Evolutionary conservation across 352 stramenopile genomes (phyloP).

Genomic region (Phytophthora aleatoria): DNA sequence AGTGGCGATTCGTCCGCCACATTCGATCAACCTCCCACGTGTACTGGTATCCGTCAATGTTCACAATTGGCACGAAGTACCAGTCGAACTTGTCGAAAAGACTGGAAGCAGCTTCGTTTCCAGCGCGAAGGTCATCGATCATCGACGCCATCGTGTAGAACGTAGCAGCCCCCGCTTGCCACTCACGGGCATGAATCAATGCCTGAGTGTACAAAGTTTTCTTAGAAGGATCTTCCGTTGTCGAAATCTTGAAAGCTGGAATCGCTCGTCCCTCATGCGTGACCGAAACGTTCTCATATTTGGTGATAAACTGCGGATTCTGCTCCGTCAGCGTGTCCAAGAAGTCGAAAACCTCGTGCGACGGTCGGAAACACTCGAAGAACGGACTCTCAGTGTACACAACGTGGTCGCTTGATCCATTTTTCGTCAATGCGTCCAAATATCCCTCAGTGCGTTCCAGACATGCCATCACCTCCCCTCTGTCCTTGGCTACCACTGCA

Average conservation of each 20-base stretch:
- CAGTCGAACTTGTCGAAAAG: conserved; percentile 63
- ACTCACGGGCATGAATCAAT: conserved; percentile 67
- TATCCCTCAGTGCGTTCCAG: conserved; percentile 55
- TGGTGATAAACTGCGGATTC: conserved; percentile 57
- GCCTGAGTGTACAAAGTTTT: conserved; percentile 69
- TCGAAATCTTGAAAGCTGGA: conserved; percentile 68
- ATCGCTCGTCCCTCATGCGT: conserved; percentile 64
- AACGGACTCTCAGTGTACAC: conserved; percentile 58
- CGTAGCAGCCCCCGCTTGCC: conserved; percentile 51
- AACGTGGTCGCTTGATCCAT: conserved; percentile 1
- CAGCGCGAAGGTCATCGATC: conserved; percentile 43
- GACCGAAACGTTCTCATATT: conserved; percentile 51
- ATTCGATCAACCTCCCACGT: conserved; percentile 65
- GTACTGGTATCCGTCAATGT: conserved; percentile 82
- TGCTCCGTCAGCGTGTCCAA: conserved; percentile 51
- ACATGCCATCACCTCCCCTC: conserved; percentile 49
- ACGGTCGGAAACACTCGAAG: conserved; percentile 76
- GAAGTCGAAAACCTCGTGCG: conserved; percentile 67
- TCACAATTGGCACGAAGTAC: conserved; percentile 83
- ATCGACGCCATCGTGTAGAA: conserved; percentile 53
- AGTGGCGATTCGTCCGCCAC: conserved; percentile 66
- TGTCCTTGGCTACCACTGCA: conserved; percentile 42
- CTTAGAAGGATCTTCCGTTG: conserved; percentile 5
- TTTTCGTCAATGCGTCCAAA: conserved; percentile 33
- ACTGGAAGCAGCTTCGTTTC: conserved; percentile 13